These are phyloP conservation scores for Colletotrichum sp. DNA, from an alignment of 2,329 filamentous ascomycete species.

Conservation along the genomic window DNA sequence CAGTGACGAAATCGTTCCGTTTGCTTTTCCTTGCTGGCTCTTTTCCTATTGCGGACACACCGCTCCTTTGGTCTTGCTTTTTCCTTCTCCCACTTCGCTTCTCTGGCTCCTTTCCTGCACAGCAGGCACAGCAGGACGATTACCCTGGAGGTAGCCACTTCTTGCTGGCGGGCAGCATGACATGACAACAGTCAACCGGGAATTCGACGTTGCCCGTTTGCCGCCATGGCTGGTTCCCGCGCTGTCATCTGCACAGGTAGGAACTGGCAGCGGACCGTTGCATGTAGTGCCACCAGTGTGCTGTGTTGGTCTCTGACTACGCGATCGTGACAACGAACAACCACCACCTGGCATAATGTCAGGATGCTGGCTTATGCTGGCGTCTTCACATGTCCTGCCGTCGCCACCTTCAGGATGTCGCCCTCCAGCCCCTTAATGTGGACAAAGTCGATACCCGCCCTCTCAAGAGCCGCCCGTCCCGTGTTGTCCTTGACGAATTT, in stretches of 20 bases:
- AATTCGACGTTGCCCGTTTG: neutral
- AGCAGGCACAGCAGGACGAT: neutral
- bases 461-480: constrained; percentile 72
- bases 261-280: neutral
- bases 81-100: neutral
- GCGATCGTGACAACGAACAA: neutral
- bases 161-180: neutral
- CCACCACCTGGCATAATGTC: neutral
- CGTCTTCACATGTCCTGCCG: constrained; percentile 70
- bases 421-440: constrained; percentile 77
- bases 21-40: neutral
- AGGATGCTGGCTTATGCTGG: neutral
- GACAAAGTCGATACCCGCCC: constrained; percentile 75
- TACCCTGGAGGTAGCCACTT: neutral
- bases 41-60: neutral
- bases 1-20: neutral
- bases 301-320: neutral
- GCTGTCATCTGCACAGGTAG: neutral
- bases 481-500: constrained; percentile 87
- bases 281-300: neutral
- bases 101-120: neutral
- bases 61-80: neutral
- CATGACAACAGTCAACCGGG: neutral
- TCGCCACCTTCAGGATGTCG: constrained; percentile 83
- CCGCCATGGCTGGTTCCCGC: neutral